Percentiles rank a stretch among this genome's conserved stretches.
These are phyloP conservation scores for Betula pendula DNA, from an alignment of 306 rosid genomes.

Conservation along the genomic window DNA sequence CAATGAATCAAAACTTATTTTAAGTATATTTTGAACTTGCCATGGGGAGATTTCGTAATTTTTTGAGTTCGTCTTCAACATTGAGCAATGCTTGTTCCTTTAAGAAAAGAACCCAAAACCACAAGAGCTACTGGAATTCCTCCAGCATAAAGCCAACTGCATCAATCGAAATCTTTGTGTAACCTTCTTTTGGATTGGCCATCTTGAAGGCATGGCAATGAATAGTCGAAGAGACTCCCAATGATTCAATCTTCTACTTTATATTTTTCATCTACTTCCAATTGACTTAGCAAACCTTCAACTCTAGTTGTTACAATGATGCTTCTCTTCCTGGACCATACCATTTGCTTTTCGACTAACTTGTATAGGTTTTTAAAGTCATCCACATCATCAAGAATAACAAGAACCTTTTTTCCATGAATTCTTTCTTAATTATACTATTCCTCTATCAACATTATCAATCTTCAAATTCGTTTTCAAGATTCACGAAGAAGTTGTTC, in stretches of 20 bases:
- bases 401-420: neutral
- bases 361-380: neutral
- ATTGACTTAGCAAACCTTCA: neutral
- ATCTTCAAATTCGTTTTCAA: neutral
- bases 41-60: conserved; percentile 29
- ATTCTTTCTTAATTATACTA: neutral
- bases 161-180: neutral
- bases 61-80: conserved; percentile 33
- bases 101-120: conserved; percentile 39
- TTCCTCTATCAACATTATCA: neutral
- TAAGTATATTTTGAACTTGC: conserved; percentile 28
- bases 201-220: conserved; percentile 34
- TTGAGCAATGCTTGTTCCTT: conserved; percentile 1
- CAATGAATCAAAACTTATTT: conserved; percentile 30
- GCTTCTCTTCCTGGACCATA: conserved; percentile 29
- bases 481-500: conserved; percentile 24
- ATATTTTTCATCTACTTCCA: neutral
- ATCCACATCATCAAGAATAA: conserved; percentile 30
- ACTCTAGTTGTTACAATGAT: conserved; percentile 35
- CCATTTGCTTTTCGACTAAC: neutral
- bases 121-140: conserved; percentile 49
- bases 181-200: neutral
- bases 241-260: too few species aligned
- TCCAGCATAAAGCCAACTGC: conserved; percentile 29
- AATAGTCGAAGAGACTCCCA: conserved; percentile 34